Conservation (phyloP, 1,139 yeast genomes). For the Citeromyces hawaiiensis region DNA sequence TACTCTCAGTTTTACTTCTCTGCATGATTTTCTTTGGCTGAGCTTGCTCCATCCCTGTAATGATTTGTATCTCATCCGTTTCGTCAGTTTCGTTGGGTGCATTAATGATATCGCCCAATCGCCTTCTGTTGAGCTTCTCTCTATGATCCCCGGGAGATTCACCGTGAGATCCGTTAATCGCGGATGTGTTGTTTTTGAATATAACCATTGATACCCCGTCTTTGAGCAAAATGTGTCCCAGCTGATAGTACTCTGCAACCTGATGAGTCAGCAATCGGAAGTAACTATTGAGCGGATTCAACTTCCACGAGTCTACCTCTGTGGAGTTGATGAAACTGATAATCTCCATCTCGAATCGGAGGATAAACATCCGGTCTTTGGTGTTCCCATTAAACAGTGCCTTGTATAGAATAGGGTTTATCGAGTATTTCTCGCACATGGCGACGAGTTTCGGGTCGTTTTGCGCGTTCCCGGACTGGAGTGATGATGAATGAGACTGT, state of each 20-base stretch:
- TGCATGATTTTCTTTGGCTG: not conserved
- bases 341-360: slow-evolving; percentile 36
- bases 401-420: slow-evolving; percentile 8
- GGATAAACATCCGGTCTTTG: slow-evolving; percentile 36
- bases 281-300: slow-evolving; percentile 50
- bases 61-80: not conserved
- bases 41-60: not conserved
- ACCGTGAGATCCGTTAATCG: slow-evolving; percentile 15
- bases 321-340: slow-evolving; percentile 23
- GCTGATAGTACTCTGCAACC: slow-evolving; percentile 49
- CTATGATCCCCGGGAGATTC: slow-evolving; percentile 11
- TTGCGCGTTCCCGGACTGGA: not conserved
- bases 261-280: slow-evolving; percentile 56
- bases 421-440: slow-evolving; percentile 5
- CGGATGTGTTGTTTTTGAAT: slow-evolving; percentile 19
- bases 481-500: slow-evolving; percentile 1
- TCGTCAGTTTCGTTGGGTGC: slow-evolving; percentile 2
- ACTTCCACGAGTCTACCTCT: slow-evolving; percentile 26
- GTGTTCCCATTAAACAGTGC: slow-evolving; percentile 28
- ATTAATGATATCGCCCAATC: slow-evolving; percentile 9
- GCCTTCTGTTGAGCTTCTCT: slow-evolving; percentile 16
- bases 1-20: slow-evolving; percentile 2
- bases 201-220: slow-evolving; percentile 33
- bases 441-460: not conserved
- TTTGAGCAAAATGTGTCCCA: slow-evolving; percentile 35